Evolutionary conservation across 2,329 filamentous ascomycete genomes (phyloP).

Genomic region (Botrytis tulipae): DNA sequence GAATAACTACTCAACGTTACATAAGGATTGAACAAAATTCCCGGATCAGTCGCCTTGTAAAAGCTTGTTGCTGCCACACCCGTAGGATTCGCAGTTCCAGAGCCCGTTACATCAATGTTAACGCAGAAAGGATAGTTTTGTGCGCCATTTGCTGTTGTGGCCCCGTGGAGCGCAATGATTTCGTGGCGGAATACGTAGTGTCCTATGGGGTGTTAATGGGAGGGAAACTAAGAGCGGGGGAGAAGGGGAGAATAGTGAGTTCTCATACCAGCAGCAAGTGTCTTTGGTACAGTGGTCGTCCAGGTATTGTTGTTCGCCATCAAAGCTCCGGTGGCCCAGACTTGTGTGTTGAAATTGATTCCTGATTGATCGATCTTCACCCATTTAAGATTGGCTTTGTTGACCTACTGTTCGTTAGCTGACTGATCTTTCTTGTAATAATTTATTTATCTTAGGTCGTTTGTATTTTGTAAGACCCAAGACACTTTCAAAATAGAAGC

Average conservation of each 20-base stretch:
- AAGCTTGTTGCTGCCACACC: slow-evolving; percentile 42
- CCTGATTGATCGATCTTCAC: slow-evolving; percentile 14
- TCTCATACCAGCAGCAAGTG: slow-evolving; percentile 6
- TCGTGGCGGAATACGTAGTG: slow-evolving; percentile 56
- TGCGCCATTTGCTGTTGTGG: slow-evolving; percentile 42
- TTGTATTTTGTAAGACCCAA: no score
- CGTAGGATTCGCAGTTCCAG: slow-evolving; percentile 40
- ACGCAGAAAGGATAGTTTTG: slow-evolving; percentile 51
- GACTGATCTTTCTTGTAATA: no score
- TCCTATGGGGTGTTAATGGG: slow-evolving; percentile 44
- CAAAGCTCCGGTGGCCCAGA: slow-evolving; percentile 6
- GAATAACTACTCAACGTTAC: slow-evolving; percentile 33
- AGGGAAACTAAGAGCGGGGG: fast-evolving
- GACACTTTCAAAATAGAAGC: no score
- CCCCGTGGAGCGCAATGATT: slow-evolving; percentile 38
- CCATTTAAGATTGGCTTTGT: slow-evolving; percentile 15
- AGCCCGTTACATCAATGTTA: slow-evolving; percentile 47
- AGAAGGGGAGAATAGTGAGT: background rate
- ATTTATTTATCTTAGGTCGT: no score
- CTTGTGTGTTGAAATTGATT: slow-evolving; percentile 10
- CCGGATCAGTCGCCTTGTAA: slow-evolving; percentile 44
- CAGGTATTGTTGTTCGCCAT: slow-evolving; percentile 16
- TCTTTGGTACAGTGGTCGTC: slow-evolving; percentile 14
- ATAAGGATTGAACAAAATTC: slow-evolving; percentile 44
- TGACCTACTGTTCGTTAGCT: background rate